Base-by-base conservation (phyloP, 345 rosid genomes). In the Trapa bicornis region DNA sequence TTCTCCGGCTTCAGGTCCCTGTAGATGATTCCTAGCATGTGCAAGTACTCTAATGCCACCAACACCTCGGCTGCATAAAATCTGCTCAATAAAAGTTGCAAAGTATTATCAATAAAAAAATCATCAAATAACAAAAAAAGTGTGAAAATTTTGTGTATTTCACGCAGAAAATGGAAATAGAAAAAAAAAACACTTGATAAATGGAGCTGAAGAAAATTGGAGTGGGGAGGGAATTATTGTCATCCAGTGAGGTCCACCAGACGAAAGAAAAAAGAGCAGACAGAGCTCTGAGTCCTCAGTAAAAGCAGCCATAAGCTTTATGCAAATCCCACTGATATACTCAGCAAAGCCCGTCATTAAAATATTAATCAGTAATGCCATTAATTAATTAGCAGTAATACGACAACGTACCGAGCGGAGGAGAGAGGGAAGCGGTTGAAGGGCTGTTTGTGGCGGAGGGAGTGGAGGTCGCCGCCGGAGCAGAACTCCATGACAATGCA, bases 401-500 rank as follows among this genome's bases (percentile, higher is more conserved):
- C 29, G n/a, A n/a, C n/a, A 7, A 50, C 12, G 17, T 79, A 92
- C 98, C 98, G 80, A 41, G 93, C 86, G 65, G 97, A 84, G 76
- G 69, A 68, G n/a, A 87, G 78, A 13, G 91, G 74, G 82, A 91
- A 89, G 71, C 87, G 82, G 37, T 81, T 80, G 41, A 68, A 70
- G 22, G 87, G 86, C 61, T 83, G 99, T 17, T 68, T 82, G 57
- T 89, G 96, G 54, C 92, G 76, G 76, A 91, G 80, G 60, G 95
- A 83, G 66, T 88, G 95, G 75, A 94, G 79, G 73, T 94, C 96
- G 33, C 99, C 99, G 11, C 96, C 97, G 57, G 96, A 82, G 67
- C 97, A 94, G 72, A 80, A 94, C 81, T 94, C 99, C 97, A 91
- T 94, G 10, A 94, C 91, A 69, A 94, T 80, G 73, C 97, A 89